Evolutionary conservation across 345 rosid genomes (phyloP), one percentile per base, ranked within the genome.

Genomic region (Ceriops zippeliana): DNA sequence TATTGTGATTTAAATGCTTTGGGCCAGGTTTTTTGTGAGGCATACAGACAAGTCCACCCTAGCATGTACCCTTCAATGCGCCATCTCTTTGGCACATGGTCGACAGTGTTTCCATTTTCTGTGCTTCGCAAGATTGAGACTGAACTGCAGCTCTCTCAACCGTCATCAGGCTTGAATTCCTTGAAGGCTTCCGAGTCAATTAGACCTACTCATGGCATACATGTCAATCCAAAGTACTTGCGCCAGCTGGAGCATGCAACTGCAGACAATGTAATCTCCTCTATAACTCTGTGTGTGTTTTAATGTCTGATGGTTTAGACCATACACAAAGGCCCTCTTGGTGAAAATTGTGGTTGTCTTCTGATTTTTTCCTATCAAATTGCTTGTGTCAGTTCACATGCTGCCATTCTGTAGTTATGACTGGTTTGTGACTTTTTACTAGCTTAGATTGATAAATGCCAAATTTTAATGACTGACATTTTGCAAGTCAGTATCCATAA

Each of bases 41-140:
- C 99, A 28, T 92, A 90, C 71, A 84, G 84, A 77, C 86, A 87
- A 88, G 88, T 90, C 56, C 85, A 89, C 42, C 96, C 96, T 61
- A 78, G 77, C 66, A 59, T 81, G 73, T 80, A 86, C 78, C 74
- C 84, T 76, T 82, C 98, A 17, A 89, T 96, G 99, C 95, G 88
- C 15, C 98, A 89, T 69, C 83, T 96, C 42, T 96, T 96, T 83
- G 95, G 97, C 66, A 96, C 99, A 31, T 96, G 99, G 99, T 85
- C 93, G 10, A 31, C 88, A 24, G 96, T 90, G 42, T 96, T 96
- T 71, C 97, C 98, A 1, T 70, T 83, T 24, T 69, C 85, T 26
- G 90, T 87, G 13, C 86, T 96, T 66, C 75, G 70, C 32, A 83
- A 89, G 90, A 92, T 96, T 46, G 96, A 90, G 74, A 60, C 70